Base-by-base conservation (phyloP, 805 yeast species). In the Yamadazyma phyllophila region DNA sequence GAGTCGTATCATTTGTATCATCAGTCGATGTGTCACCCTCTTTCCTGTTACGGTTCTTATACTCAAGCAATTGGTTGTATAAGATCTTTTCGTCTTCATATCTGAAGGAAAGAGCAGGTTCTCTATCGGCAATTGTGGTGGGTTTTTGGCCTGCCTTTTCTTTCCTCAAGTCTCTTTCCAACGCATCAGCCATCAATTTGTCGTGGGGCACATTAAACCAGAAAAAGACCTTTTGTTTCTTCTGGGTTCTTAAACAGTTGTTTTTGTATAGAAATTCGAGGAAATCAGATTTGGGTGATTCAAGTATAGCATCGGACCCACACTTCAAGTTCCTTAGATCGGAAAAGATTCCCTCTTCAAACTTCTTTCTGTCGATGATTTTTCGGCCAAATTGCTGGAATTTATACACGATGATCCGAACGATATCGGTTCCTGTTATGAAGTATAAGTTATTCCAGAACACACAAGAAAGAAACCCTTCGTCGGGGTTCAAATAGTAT, bases 131-230 rank as follows among this genome's bases (percentile, higher is more conserved):
- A 15, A 71, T 73, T 0, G 97, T 88, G 0, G 97, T 84, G 2
- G 94, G 77, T 6, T 68, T 68, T 51, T 82, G 88, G 40, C 72
- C 70, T 13, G 73, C 55, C 43, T 70, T 61, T 60, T 91, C 97
- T 54, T 86, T 82, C 65, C 88, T 90, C 59, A 91, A 66, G 62
- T 94, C 98, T 56, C 98, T 75, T 62, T 91, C 97, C 37, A 94
- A 67, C 0, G 97, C 97, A 65, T 94, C 98, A 2, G 89, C 82
- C 77, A 94, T 91, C 36, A 92, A 71, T 60, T 85, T 82, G 60
- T 91, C 96, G 65, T 92, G 98, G 17, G 94, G 94, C 8, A 94
- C 97, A 59, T 91, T 85, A 63, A 87, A 90, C 98, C 98, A 94
- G 64, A 85, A 89, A 62, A 92, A 92, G 36, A 92, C 97, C 60